A percentile compares a stretch with the other conserved stretches of the same genome.
Conservation (phyloP, 352 stramenopile genomes). For the Phytophthora macrochlamydospora region DNA sequence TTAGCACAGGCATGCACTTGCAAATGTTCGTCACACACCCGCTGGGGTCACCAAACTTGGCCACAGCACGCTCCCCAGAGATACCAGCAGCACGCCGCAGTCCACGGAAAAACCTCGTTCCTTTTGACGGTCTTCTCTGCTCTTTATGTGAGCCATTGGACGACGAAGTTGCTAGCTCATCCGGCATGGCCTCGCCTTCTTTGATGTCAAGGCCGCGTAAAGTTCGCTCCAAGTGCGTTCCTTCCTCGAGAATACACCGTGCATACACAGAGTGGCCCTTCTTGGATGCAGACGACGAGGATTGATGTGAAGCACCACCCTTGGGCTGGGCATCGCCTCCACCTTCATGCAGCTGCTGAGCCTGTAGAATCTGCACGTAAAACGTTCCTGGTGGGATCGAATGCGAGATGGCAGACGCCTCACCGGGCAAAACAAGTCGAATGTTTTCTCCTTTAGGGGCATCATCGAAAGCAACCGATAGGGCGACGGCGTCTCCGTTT, state of each 20-base stretch:
- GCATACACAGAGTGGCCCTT: constrained; percentile 72
- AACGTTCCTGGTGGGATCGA: constrained; percentile 79
- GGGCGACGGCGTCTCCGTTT: constrained; percentile 79
- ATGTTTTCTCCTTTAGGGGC: constrained; percentile 72
- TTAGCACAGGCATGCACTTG: constrained; percentile 46
- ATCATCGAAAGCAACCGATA: constrained; percentile 83
- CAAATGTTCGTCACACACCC: constrained; percentile 81
- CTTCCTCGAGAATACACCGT: constrained; percentile 78
- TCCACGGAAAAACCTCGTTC: constrained; percentile 73
- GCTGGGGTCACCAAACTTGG: constrained; percentile 69
- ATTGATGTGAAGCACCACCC: constrained; percentile 8
- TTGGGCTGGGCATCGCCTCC: constrained; percentile 19
- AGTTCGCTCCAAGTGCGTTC: constrained; percentile 74
- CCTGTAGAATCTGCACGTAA: constrained; percentile 81
- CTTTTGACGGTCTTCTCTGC: constrained; percentile 55
- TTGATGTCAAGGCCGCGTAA: constrained; percentile 69
- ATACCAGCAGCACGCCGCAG: constrained; percentile 76
- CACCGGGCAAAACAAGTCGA: constrained; percentile 75
- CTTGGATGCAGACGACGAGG: constrained; percentile 32
- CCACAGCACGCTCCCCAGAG: constrained; percentile 74
- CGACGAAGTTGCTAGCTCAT: constrained; percentile 29
- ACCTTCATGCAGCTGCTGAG: constrained; percentile 56
- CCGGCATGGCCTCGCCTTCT: constrained; percentile 22
- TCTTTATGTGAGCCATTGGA: constrained; percentile 33
- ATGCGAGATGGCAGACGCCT: constrained; percentile 74